Evolutionary conservation across 73 alveolate species (phyloP), one percentile per base, ranked within the genome.

Genomic region (Tetrahymena borealis): DNA sequence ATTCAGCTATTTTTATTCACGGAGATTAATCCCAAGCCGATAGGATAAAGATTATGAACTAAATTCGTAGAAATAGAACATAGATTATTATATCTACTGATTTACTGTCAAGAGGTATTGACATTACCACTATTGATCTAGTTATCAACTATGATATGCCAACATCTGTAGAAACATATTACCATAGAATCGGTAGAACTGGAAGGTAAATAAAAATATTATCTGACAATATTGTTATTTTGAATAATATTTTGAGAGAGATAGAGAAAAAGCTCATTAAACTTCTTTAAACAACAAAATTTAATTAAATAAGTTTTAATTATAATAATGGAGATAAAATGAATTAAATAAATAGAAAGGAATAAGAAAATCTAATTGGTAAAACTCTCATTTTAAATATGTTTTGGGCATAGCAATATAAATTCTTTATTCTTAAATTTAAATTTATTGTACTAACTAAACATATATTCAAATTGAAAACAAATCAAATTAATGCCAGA

Each of bases 151-250:
- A 79, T 93, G 95, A 93, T 40, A n/a, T 41, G 11, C 95, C 93
- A 4, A 38, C 91, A 0, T 85, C 95, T 20, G 41, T 79, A 16
- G 93, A 85, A 85, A 93, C 93, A 32, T 93, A 93, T 33, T 85
- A 39, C 38, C 95, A 93, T 24, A 93, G 93, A 16, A 93, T 93
- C 18, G 95, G 93, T 0, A 93, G 95, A 93, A 93, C 95, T 18
- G 95, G 91, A 38, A 79, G 93, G 85, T 60, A 60, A 60, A 60
- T 15, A 60, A 11, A 6, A 24, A 13, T 18, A n/a, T 42, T 42
- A n/a, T 9, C 12, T 39, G 43, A 39, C 12, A 39, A 9, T 12
- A 39, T 9, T 39, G 16, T 12, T 39, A 9, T 9, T 9, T 39
- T 39, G 12, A 7, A 9, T 39, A 39, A 39, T 9, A 12, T 39